These are phyloP conservation scores for Arthrinium puccinioides DNA, from an alignment of 2,329 filamentous ascomycete genomes.

Conservation along the genomic window DNA sequence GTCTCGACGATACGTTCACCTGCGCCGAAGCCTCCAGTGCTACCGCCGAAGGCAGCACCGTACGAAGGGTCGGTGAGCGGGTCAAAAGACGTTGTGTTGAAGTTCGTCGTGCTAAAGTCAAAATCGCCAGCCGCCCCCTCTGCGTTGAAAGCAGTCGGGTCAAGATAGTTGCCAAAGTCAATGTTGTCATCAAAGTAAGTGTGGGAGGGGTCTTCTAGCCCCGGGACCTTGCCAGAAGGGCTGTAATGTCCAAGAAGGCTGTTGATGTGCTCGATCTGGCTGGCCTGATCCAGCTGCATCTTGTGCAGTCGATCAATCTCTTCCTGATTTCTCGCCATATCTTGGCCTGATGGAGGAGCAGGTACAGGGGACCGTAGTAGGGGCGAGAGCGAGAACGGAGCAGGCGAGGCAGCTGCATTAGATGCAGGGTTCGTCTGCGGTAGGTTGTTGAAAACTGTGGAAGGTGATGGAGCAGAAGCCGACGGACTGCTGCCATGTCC, in stretches of 20 bases:
- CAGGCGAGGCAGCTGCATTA: conserved; percentile 13
- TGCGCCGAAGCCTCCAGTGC: conserved; percentile 7
- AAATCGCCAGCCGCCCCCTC: conserved; percentile 27
- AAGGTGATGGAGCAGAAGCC: conserved; percentile 11
- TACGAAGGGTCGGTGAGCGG: conserved; percentile 17
- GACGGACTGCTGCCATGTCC: background rate
- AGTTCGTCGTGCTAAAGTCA: conserved; percentile 29
- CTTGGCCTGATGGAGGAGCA: conserved; percentile 45
- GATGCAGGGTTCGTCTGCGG: conserved; percentile 10
- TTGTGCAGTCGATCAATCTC: conserved; percentile 75
- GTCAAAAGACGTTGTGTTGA: conserved; percentile 15
- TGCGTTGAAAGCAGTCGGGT: conserved; percentile 23
- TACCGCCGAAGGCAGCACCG: conserved; percentile 5
- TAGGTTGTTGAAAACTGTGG: conserved; percentile 6
- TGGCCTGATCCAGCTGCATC: conserved; percentile 71
- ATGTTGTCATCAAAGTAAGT: conserved; percentile 34
- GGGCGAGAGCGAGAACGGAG: conserved; percentile 37
- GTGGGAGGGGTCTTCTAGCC: conserved; percentile 42
- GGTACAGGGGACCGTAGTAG: conserved; percentile 34
- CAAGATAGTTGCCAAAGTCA: conserved; percentile 46
- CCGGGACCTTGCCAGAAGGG: conserved; percentile 72
- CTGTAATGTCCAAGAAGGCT: conserved; percentile 71
- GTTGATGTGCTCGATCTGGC: conserved; percentile 67
- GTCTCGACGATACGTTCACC: conserved; percentile 17
- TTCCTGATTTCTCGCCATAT: conserved; percentile 61